Evolutionary conservation across 495 filamentous ascomycete species (phyloP).

Genomic region (Trichocladium uniseriatum): DNA sequence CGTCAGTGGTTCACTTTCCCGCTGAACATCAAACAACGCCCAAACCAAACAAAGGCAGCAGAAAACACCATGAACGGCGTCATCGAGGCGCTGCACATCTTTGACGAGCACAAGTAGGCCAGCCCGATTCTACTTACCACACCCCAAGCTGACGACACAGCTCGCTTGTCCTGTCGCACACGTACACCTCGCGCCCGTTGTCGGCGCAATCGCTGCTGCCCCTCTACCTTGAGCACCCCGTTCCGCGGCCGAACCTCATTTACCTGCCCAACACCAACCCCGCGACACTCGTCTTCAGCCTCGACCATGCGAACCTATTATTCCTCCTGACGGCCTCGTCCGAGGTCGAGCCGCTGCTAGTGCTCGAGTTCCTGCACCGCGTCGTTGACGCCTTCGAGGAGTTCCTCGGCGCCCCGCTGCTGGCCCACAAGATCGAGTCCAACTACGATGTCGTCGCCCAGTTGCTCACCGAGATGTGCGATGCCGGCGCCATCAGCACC

Average conservation of each 20-base stretch:
- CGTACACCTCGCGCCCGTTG: constrained; percentile 62
- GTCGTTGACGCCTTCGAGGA: constrained; percentile 89
- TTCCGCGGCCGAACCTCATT: constrained; percentile 76
- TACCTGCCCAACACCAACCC: constrained; percentile 74
- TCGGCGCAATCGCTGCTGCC: constrained; percentile 66
- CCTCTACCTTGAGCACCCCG: constrained; percentile 76
- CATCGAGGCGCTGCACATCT: constrained; percentile 94
- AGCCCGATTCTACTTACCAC: neutral
- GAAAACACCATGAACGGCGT: constrained; percentile 59
- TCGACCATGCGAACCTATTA: constrained; percentile 75
- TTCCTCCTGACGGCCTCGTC: constrained; percentile 74
- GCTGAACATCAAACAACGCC: neutral
- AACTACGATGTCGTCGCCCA: constrained; percentile 94
- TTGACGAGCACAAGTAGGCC: constrained; percentile 80
- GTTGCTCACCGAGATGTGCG: constrained; percentile 90
- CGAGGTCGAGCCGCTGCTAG: constrained; percentile 88
- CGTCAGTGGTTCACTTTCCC: constrained; percentile 17
- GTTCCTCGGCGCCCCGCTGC: constrained; percentile 81
- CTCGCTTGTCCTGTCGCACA: constrained; percentile 45
- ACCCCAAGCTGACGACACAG: constrained; percentile 5
- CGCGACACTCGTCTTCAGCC: constrained; percentile 82
- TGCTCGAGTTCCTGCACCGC: constrained; percentile 90
- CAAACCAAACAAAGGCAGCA: neutral
- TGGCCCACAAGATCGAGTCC: constrained; percentile 73
- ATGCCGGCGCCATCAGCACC: constrained; percentile 79